Evolutionary conservation across 208 protist species (phyloP), one percentile per base, ranked within the genome.

Genomic region (Leishmania lainsoni): DNA sequence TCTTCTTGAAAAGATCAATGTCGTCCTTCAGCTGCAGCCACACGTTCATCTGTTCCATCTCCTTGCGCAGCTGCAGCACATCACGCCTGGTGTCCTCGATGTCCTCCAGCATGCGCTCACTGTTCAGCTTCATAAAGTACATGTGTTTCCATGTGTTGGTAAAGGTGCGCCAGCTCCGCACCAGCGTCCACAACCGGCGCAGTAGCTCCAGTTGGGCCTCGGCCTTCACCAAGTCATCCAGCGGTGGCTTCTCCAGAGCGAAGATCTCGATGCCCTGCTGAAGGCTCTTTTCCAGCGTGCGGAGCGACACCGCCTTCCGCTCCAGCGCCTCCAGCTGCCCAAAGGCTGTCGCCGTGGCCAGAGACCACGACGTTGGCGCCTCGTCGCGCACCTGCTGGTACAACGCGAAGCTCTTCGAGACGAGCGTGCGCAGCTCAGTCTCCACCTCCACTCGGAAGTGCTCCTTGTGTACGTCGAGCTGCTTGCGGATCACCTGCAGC

Each of bases 201-300:
- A 99, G 94, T 71, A 95, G 70, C 59, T 93, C 87, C 42, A 99
- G 81, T 58, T 98, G 94, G 20, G 74, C 80, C 76, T 95, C 91
- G 0, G 95, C 96, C 77, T 90, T 89, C 12, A 85, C 87, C 14
- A 99, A 79, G 80, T 99, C 98, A 70, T 98, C 93, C 77, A 99
- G 93, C 56, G 75, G 79, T 9, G 97, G 98, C 51, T 91, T 90
- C 20, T 99, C 98, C n/a, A 99, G 86, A 20, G 89, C 81, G 88
- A 99, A 99, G 74, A 99, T 97, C 29, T 98, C 96, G 76, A 99
- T 95, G 39, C 98, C 98, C 71, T 97, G 90, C 84, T 97, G 90
- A 71, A 99, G 92, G 58, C 89, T 81, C 51, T 63, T 66, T 87
- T 98, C 97, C 17, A 86, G 87, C 49, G 85, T 81, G 17, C 93